These are phyloP conservation scores for Parathielavia appendiculata DNA, from an alignment of 495 filamentous ascomycete genomes.

Conservation along the genomic window DNA sequence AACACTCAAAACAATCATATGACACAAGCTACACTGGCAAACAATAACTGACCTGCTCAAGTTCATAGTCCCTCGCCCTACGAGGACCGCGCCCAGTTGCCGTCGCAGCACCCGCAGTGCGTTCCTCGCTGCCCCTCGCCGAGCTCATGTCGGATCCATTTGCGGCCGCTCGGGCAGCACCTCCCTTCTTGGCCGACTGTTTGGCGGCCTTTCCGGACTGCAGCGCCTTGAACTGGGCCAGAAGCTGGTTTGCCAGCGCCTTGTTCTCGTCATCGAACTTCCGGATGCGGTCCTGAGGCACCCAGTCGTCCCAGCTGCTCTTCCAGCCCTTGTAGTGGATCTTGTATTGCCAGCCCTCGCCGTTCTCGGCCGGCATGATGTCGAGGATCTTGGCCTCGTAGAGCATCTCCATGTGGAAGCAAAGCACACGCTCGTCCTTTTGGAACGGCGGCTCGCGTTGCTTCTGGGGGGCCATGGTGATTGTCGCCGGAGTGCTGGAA, in stretches of 20 bases:
- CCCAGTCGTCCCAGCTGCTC: constrained; percentile 99
- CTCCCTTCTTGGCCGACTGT: constrained; percentile 51
- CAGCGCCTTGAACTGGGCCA: constrained; percentile 48
- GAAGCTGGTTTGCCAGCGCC: constrained; percentile 67
- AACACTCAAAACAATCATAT: background rate
- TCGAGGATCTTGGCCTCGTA: constrained; percentile 97
- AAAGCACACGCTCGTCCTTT: constrained; percentile 91
- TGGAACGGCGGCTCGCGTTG: constrained; percentile 54
- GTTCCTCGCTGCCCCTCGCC: constrained; percentile 80
- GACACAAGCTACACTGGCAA: background rate
- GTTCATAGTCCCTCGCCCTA: constrained; percentile 66
- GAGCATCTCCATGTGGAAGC: constrained; percentile 92
- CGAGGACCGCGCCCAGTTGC: constrained; percentile 64
- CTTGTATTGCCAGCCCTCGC: constrained; percentile 73
- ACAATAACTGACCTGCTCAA: constrained; percentile 67
- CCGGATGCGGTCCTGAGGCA: constrained; percentile 85
- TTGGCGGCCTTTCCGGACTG: constrained; percentile 44
- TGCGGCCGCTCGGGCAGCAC: constrained; percentile 40
- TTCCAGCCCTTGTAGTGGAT: constrained; percentile 99
- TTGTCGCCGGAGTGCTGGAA: background rate
- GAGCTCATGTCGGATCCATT: constrained; percentile 70
- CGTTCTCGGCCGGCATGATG: constrained; percentile 59
- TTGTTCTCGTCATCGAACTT: constrained; percentile 94
- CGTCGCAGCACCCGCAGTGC: constrained; percentile 60
- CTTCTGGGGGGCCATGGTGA: constrained; percentile 38